These are phyloP conservation scores for Collybia sordida DNA, from an alignment of 768 basidiomycete species.

Conservation along the genomic window DNA sequence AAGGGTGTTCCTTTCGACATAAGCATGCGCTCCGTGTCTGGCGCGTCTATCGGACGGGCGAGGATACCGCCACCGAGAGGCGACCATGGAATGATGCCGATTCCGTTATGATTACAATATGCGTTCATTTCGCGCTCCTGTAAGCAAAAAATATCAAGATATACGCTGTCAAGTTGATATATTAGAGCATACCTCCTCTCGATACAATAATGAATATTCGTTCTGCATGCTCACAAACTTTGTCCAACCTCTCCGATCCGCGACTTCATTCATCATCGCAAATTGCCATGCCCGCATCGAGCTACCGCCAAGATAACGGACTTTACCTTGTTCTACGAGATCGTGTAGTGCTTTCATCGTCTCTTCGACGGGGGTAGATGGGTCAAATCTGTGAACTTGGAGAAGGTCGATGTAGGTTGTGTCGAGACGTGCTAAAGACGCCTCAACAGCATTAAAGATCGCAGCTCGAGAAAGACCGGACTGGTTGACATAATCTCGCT, in stretches of 20 bases:
- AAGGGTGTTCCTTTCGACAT: constrained; percentile 16
- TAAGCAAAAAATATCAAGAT: neutral
- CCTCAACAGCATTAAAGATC: constrained; percentile 31
- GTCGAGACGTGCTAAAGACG: constrained; percentile 25
- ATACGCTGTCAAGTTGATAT: neutral
- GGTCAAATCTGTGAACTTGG: constrained; percentile 41
- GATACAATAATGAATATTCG: constrained; percentile 54
- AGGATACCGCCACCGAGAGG: constrained; percentile 41
- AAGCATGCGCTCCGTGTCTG: constrained; percentile 17
- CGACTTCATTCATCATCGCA: constrained; percentile 41
- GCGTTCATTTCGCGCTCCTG: constrained; percentile 46
- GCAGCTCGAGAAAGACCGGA: constrained; percentile 19
- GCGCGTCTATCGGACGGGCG: constrained; percentile 30
- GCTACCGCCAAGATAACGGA: constrained; percentile 50
- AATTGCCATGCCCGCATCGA: constrained; percentile 50
- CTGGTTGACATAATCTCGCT: constrained; percentile 17
- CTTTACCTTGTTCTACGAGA: constrained; percentile 38
- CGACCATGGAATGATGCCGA: constrained; percentile 53
- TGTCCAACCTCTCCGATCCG: constrained; percentile 45
- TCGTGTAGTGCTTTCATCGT: constrained; percentile 49
- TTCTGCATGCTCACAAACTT: constrained; percentile 58
- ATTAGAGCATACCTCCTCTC: constrained; percentile 37
- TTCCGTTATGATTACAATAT: constrained; percentile 47
- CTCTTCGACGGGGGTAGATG: constrained; percentile 30
- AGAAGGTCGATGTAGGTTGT: constrained; percentile 30